phyloP scores from a whole-genome alignment of 129 eudicot species.

The Flaveria linearis region DNA sequence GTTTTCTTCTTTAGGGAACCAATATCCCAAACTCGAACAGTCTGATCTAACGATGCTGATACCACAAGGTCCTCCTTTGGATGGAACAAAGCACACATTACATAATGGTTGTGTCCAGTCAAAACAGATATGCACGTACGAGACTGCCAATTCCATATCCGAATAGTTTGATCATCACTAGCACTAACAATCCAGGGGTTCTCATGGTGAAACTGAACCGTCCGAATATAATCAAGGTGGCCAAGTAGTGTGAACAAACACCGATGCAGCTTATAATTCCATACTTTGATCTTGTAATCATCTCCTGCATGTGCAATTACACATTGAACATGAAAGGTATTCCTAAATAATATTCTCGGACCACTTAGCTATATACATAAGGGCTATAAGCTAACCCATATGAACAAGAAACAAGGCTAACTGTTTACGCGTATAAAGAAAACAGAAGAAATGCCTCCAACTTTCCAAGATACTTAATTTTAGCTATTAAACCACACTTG shows the following conservation, averaged over 20 bases:
- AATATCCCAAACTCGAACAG: conserved; percentile 90
- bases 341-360: too few relatives aligned
- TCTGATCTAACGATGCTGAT: conserved; percentile 84
- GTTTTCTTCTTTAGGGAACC: conserved; percentile 78
- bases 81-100: conserved; percentile 84
- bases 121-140: conserved; percentile 80
- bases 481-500: conserved; percentile 21
- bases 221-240: conserved; percentile 82
- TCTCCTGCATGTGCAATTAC: conserved; percentile 56
- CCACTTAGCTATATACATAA: too few relatives aligned
- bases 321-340: conserved; percentile 15
- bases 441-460: too few relatives aligned
- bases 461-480: background rate
- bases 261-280: conserved; percentile 85
- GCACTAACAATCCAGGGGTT: conserved; percentile 91
- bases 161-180: conserved; percentile 88
- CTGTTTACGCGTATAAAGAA: too few relatives aligned
- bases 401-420: too few relatives aligned
- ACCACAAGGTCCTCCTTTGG: conserved; percentile 84
- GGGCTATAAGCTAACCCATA: too few relatives aligned
- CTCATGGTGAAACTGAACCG: conserved; percentile 85
- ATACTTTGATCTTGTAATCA: conserved; percentile 83
- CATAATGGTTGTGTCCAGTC: conserved; percentile 87
- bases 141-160: conserved; percentile 93
- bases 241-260: conserved; percentile 83